Evolutionary conservation across 73 alveolate genomes (phyloP), one percentile per base, ranked within the genome.

Genomic region (Paramecium biaurelia): DNA sequence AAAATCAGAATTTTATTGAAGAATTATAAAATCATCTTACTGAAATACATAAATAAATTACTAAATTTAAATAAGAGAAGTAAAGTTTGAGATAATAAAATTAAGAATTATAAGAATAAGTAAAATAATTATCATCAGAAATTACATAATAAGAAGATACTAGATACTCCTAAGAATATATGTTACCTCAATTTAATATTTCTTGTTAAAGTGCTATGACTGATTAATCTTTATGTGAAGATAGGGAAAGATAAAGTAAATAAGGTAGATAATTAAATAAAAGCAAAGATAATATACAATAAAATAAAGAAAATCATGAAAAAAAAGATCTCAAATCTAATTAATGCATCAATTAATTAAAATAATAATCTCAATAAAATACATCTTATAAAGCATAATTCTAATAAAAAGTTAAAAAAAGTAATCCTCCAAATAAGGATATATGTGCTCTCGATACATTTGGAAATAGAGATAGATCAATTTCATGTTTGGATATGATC

Each of bases 401-500:
- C 45, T 72, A 72, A 72, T 37, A 72, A 18, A 72, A 72, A 72
- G 56, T 72, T 4, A 72, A 72, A 18, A 72, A 72, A 72, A 21
- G 38, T 37, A 72, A 72, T 35, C 84, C 84, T 5, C 49, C 49
- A 10, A 63, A 63, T 32, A 63, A 63, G 11, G 84, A 63, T 30
- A 32, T 24, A 12, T 63, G 26, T 63, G 86, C 56, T 35, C 58
- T 72, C 56, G 86, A 72, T 37, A n/a, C 86, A 9, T 72, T 72
- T 72, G 86, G 86, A 20, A 72, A 72, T 37, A 72, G 32, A 72
- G 86, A 72, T 21, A 30, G 86, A 30, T 72, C 86, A 15, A 72
- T 38, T 28, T 35, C 86, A 34, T 72, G 86, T 38, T 72, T 72
- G 30, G 58, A 72, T 72, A 72, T 72, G 86, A 72, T 72, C 6